Conservation (phyloP, 2,329 filamentous ascomycete genomes). For the Claviceps sp. region DNA sequence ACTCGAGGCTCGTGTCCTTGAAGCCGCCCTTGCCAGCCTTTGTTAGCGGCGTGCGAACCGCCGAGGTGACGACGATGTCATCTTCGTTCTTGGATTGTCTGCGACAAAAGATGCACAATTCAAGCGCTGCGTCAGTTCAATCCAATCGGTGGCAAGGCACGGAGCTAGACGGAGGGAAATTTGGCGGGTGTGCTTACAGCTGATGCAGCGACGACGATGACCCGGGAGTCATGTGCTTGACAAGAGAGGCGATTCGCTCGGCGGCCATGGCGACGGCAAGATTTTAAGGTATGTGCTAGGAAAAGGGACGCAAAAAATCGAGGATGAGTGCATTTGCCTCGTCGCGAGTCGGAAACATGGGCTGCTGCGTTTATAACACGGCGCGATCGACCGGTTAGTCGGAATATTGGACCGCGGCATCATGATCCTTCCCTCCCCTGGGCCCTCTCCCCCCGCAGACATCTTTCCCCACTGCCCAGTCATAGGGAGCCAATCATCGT, state of each 20-base stretch:
- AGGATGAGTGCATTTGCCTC: not conserved
- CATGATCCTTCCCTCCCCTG: too few species aligned
- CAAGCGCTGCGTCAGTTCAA: too few species aligned
- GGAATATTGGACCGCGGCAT: too few species aligned
- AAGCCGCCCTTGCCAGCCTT: constrained; percentile 88
- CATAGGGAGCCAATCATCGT: not conserved
- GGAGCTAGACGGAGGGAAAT: too few species aligned
- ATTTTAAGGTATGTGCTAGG: not conserved
- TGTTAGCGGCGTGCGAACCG: constrained; percentile 73
- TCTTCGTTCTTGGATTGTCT: constrained; percentile 83
- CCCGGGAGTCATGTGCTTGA: constrained; percentile 68
- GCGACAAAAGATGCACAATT: too few species aligned
- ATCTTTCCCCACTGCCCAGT: not conserved
- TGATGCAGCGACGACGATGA: constrained; percentile 48
- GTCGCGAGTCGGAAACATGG: too few species aligned
- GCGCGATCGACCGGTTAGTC: too few species aligned
- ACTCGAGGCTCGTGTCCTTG: constrained; percentile 88
- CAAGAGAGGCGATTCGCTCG: constrained; percentile 75
- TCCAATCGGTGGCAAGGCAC: too few species aligned
- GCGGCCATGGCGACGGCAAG: constrained; percentile 49
- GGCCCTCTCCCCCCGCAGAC: not conserved
- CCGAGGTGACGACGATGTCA: constrained; percentile 91
- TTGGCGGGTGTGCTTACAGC: constrained; percentile 48
- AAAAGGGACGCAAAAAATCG: not conserved
- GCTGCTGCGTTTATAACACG: too few species aligned